These are phyloP conservation scores for Tricholoma sp. DNA, from an alignment of 768 basidiomycete species.

Conservation along the genomic window DNA sequence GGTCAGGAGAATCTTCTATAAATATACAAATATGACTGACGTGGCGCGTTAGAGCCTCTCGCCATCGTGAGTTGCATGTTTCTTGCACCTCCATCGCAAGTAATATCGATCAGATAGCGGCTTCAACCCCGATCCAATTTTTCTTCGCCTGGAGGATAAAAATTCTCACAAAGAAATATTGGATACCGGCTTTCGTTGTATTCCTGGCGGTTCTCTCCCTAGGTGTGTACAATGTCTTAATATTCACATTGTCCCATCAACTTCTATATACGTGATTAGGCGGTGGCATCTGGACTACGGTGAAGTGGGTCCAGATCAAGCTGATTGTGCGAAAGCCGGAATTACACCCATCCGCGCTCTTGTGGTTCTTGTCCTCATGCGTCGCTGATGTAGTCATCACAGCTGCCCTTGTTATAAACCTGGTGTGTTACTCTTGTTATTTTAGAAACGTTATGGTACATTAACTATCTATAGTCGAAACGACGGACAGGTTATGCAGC, in stretches of 20 bases:
- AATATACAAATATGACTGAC: background rate
- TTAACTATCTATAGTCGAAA: background rate
- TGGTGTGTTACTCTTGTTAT: background rate
- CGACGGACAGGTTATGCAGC: background rate
- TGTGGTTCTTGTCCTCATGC: background rate
- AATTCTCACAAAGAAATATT: conserved; percentile 11
- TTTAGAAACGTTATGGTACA: background rate
- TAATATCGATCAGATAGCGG: conserved; percentile 8
- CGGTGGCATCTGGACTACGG: background rate
- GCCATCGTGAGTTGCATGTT: conserved; percentile 4
- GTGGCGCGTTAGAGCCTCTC: conserved; percentile 12
- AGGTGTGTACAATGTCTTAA: conserved; percentile 5
- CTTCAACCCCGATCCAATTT: conserved; percentile 20
- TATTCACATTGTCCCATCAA: background rate
- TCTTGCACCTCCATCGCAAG: background rate
- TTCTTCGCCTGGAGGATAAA: conserved; percentile 20
- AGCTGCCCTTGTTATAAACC: background rate
- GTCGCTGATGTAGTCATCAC: background rate
- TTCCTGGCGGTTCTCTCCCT: conserved; percentile 11
- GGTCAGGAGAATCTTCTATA: background rate
- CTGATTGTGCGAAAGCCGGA: background rate
- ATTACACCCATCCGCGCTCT: background rate
- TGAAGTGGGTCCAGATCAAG: background rate
- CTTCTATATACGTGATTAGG: background rate
- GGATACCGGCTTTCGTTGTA: conserved; percentile 12